These are phyloP conservation scores for Plenodomus lindquistii DNA, from an alignment of 2,329 filamentous ascomycete species.

Conservation along the genomic window DNA sequence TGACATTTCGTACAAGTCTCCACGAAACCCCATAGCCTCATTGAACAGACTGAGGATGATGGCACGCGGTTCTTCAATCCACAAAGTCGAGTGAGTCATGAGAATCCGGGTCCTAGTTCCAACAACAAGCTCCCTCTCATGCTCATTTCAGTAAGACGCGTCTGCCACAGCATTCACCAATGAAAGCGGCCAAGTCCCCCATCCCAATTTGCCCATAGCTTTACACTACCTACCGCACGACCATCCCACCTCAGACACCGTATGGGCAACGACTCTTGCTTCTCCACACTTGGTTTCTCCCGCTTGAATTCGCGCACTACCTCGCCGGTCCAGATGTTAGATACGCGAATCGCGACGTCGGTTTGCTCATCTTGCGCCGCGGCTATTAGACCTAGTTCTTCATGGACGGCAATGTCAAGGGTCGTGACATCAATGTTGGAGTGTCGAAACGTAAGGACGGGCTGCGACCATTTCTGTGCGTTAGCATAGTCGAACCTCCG, in stretches of 20 bases:
- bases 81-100: no score
- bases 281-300: background rate
- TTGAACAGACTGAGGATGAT: no score
- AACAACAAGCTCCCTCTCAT: no score
- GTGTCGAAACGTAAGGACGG: slow-evolving; percentile 33
- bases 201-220: slow-evolving; percentile 29
- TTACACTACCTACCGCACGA: slow-evolving; percentile 8
- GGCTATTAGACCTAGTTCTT: slow-evolving; percentile 37
- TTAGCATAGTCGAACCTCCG: slow-evolving; percentile 11
- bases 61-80: no score
- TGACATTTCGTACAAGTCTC: no score
- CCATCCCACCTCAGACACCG: background rate
- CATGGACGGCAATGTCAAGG: slow-evolving; percentile 35
- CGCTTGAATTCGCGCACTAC: slow-evolving; percentile 25
- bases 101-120: no score
- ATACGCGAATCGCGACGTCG: slow-evolving; percentile 26
- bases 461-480: slow-evolving; percentile 22
- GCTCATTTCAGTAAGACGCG: no score
- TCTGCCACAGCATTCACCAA: no score
- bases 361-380: slow-evolving; percentile 30
- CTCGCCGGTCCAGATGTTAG: slow-evolving; percentile 40
- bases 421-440: slow-evolving; percentile 29
- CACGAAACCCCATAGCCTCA: no score
- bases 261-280: background rate
- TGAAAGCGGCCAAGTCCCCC: no score